Evolutionary conservation across 2,329 filamentous ascomycete genomes (phyloP), one percentile per base, ranked within the genome.

Genomic region (Calonectria fujianensis): DNA sequence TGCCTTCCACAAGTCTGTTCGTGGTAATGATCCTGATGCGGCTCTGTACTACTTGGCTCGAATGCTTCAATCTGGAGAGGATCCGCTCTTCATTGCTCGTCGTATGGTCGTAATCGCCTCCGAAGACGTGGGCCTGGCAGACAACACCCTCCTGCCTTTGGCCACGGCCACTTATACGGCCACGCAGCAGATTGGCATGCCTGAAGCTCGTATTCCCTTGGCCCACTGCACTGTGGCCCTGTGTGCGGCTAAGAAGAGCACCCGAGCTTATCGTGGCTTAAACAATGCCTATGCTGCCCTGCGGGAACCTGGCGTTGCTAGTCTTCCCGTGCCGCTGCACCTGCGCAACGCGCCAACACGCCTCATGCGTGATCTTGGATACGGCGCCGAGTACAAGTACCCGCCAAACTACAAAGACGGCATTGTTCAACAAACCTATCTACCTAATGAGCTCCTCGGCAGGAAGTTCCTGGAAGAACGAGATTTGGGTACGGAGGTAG

Each of bases 11-110:
- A 99, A 99, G 82, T 96, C 96, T 3, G 93, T 98, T 13, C 94
- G 97, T 59, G 97, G 97, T 51, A 94, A 92, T 70, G 93, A 98
- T 81, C 85, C 96, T 0, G 94, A 98, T 84, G 97, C 96, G 0
- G 91, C 96, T 0, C 90, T 99, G 1, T 99, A 98, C 87, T 99
- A 98, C 84, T 91, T 99, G 2, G 95, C 95, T 0, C 93, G 97
- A 45, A 99, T 99, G 97, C 91, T 99, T 7, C 94, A 98, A 81
- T 97, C 95, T 0, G 96, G 96, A 74, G 96, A 98, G 85, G 97
- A 98, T 80, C 95, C 96, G 0, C 89, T 98, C 0, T 98, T 96
- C 85, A 93, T 99, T 70, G 96, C 97, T 7, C 92, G 97, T 1
- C 93, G 97, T 41, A 95, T 99, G 89, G 94, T 99, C 9, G 96